These are phyloP conservation scores for Pleurotus cornucopiae DNA, from an alignment of 768 basidiomycete species.

Conservation along the genomic window DNA sequence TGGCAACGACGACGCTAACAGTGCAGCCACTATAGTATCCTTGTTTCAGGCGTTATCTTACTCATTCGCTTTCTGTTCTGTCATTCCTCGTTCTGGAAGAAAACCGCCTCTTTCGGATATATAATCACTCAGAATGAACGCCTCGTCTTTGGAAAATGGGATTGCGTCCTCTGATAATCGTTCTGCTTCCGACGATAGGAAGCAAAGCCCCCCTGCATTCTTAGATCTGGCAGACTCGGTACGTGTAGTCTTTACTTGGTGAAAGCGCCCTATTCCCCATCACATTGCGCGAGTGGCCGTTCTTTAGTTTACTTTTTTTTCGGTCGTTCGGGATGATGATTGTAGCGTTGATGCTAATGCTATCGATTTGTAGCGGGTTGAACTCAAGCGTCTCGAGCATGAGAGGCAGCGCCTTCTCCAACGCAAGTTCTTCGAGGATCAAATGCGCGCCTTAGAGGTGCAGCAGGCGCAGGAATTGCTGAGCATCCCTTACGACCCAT, in stretches of 20 bases:
- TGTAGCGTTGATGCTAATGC: constrained; percentile 6
- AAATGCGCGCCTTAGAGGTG: constrained; percentile 91
- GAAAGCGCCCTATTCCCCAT: constrained; percentile 11
- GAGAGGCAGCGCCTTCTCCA: constrained; percentile 86
- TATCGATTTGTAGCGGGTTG: constrained; percentile 60
- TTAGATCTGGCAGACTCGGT: constrained; percentile 93
- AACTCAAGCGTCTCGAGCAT: constrained; percentile 87
- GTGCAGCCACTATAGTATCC: constrained; percentile 39
- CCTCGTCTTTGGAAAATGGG: constrained; percentile 59
- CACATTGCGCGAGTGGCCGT: constrained; percentile 73
- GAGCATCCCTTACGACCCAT: constrained; percentile 63
- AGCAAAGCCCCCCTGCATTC: constrained; percentile 88
- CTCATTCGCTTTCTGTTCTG: constrained; percentile 48
- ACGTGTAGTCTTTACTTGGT: constrained; percentile 27
- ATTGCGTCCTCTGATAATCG: constrained; percentile 68
- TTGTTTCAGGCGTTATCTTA: constrained; percentile 58
- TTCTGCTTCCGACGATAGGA: constrained; percentile 62
- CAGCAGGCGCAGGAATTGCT: constrained; percentile 87
- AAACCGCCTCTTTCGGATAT: constrained; percentile 33
- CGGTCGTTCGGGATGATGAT: neutral
- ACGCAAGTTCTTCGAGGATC: constrained; percentile 91
- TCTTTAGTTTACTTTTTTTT: constrained; percentile 41
- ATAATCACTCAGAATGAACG: constrained; percentile 58
- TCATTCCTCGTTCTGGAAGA: constrained; percentile 56
- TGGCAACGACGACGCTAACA: constrained; percentile 16